Percentiles rank a stretch among this genome's conserved stretches.
These are phyloP conservation scores for Sugiyamaella sp. DNA, from an alignment of 1,139 yeast genomes.

Conservation along the genomic window DNA sequence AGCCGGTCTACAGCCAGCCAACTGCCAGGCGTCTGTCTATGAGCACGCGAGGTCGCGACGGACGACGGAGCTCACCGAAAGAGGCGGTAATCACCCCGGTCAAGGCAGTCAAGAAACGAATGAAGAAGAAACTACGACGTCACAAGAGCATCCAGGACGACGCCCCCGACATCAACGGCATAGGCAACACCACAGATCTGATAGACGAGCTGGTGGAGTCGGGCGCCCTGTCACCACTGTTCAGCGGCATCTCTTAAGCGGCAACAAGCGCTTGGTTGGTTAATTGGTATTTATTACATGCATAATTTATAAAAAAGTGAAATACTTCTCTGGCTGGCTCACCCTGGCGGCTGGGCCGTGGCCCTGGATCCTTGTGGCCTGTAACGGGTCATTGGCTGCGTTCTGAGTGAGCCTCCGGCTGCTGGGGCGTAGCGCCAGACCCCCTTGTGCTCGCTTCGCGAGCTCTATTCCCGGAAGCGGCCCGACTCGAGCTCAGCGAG, in stretches of 20 bases:
- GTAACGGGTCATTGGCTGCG: too few species aligned
- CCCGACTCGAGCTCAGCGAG: conserved; percentile 3
- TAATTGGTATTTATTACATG: conserved; percentile 17
- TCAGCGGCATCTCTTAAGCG: conserved; percentile 36
- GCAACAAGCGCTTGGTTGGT: not conserved
- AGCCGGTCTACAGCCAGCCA: conserved; percentile 25
- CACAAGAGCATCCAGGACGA: conserved; percentile 30
- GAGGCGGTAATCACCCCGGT: conserved; percentile 45
- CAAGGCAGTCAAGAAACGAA: conserved; percentile 29
- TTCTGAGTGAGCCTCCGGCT: too few species aligned
- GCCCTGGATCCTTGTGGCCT: too few species aligned
- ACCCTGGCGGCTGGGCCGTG: too few species aligned
- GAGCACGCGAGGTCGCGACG: conserved; percentile 20
- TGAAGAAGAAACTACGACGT: conserved; percentile 29
- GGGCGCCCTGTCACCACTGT: conserved; percentile 44
- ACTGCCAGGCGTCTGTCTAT: conserved; percentile 22
- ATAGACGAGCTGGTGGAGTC: conserved; percentile 43
- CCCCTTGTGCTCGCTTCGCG: not conserved
- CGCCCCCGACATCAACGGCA: conserved; percentile 14
- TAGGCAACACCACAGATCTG: conserved; percentile 33
- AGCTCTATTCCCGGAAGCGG: too few species aligned
- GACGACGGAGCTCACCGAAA: conserved; percentile 28
- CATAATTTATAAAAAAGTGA: conserved; percentile 10
- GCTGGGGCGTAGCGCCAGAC: conserved; percentile 1
- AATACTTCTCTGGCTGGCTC: too few species aligned